phyloP scores from a whole-genome alignment of 2,329 filamentous ascomycete genomes.

The Clarireedia homoeocarpa region DNA sequence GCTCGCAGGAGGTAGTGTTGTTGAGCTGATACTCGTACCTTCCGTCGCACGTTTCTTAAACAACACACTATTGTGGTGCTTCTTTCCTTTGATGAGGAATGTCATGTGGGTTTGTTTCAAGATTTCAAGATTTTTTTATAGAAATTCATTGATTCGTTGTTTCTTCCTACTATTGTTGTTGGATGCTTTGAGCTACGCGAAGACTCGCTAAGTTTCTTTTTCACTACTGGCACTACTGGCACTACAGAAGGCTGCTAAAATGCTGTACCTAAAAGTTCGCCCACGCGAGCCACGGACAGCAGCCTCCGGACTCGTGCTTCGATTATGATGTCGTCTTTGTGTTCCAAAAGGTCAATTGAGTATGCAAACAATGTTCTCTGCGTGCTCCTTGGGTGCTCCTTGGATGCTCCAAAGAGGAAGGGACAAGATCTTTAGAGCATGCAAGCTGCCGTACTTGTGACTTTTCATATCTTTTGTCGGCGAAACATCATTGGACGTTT shows the following conservation, averaged over 20 bases:
- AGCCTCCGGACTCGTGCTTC: background rate
- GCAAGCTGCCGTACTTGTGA: background rate
- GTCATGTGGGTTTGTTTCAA: slow-evolving; percentile 22
- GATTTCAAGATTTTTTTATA: slow-evolving; percentile 6
- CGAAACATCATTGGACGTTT: background rate
- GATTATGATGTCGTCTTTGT: background rate
- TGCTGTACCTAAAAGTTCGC: background rate
- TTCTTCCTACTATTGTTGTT: background rate
- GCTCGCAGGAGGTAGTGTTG: slow-evolving; percentile 10
- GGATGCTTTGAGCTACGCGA: background rate
- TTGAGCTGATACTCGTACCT: background rate
- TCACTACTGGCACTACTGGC: too few relatives aligned
- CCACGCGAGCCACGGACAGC: background rate
- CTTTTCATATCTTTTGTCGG: background rate
- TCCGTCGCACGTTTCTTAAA: slow-evolving; percentile 24
- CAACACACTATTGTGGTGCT: slow-evolving; percentile 22
- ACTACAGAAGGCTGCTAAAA: background rate
- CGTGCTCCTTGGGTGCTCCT: background rate
- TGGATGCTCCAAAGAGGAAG: background rate
- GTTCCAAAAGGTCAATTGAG: background rate
- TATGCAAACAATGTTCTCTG: slow-evolving; percentile 6
- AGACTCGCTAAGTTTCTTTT: slow-evolving; percentile 3
- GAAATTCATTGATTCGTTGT: slow-evolving; percentile 3
- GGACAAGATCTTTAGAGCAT: background rate
- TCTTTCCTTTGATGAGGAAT: slow-evolving; percentile 27